Evolutionary conservation across 768 basidiomycete genomes (phyloP), one percentile per base, ranked within the genome.

Genomic region (Trametes cinnabarina): DNA sequence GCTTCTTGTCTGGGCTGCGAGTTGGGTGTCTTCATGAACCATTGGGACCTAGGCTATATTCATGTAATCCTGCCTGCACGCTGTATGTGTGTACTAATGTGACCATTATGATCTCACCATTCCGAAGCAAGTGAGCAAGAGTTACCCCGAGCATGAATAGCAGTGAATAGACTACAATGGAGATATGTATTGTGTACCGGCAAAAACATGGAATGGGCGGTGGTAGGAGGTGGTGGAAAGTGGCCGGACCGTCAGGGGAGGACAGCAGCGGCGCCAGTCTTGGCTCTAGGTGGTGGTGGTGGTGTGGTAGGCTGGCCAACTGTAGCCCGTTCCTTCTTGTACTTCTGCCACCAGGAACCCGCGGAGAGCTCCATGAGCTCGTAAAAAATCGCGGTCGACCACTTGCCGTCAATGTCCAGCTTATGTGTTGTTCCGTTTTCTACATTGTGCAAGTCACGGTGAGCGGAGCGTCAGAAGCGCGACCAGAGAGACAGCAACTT

Each of bases 361-460:
- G 86, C 88, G 4, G 82, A 84, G 2, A 77, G 57, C 43, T 87
- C 82, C 86, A 91, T 87, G 22, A 91, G 75, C 61, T 91, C 86
- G 60, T 81, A 77, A 26, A 85, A 72, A 25, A 92, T 91, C 11
- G 78, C 70, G 0, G 83, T 81, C 12, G 88, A 90, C 82, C 81
- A 84, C 69, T 90, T 90, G 25, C 79, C 73, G n/a, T 82, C 72
- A 69, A 91, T 76, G 66, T 82, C 73, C 30, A 91, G 63, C 6
- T 68, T 79, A 48, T 76, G 60, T 43, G 67, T 69, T 47, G 71
- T 67, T 37, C 87, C 87, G 64, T 85, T 71, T 30, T 72, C 87
- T 87, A 57, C 17, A 22, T 44, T 20, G 34, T 8, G 25, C 26
- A 37, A 3, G 39, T 20, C 19, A 7, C 23, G 19, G 32, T 25